Conservation (phyloP, 2,329 filamentous ascomycete species). For the Colletotrichum tofieldiae region DNA sequence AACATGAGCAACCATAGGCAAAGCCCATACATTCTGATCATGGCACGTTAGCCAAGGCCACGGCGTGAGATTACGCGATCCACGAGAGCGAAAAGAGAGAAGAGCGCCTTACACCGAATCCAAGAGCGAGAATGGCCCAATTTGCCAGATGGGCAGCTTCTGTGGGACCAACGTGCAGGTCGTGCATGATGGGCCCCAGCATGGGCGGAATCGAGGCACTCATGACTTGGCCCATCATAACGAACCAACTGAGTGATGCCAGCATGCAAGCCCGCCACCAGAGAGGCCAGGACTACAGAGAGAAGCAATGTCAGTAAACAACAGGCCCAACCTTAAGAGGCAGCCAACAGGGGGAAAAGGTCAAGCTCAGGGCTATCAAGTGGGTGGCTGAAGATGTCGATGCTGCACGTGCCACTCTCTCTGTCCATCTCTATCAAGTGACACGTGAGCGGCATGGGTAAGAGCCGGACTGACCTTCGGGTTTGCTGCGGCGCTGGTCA, state of each 20-base stretch:
- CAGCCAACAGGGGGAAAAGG: background rate
- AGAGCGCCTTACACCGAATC: background rate
- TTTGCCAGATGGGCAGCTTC: background rate
- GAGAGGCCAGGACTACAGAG: constrained; percentile 3
- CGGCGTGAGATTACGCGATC: too few relatives aligned
- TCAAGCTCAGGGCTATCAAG: background rate
- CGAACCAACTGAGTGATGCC: constrained; percentile 16
- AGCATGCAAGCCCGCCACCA: constrained; percentile 17
- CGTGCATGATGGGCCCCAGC: constrained; percentile 8
- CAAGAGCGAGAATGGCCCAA: background rate
- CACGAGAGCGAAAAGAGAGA: background rate
- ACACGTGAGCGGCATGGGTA: too few relatives aligned
- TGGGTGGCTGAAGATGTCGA: background rate
- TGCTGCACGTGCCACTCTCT: background rate
- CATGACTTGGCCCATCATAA: constrained; percentile 16
- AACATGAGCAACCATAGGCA: background rate
- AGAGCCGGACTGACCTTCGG: background rate
- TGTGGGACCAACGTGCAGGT: background rate
- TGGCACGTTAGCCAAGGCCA: background rate
- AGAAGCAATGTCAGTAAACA: background rate
- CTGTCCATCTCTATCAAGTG: too few relatives aligned
- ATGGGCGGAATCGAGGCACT: constrained; percentile 17
- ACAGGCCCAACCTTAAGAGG: accelerated
- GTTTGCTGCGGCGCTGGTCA: background rate
- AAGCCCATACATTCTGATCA: background rate